phyloP scores from a whole-genome alignment of 805 yeast species.

The Kuraishia ogatae region DNA sequence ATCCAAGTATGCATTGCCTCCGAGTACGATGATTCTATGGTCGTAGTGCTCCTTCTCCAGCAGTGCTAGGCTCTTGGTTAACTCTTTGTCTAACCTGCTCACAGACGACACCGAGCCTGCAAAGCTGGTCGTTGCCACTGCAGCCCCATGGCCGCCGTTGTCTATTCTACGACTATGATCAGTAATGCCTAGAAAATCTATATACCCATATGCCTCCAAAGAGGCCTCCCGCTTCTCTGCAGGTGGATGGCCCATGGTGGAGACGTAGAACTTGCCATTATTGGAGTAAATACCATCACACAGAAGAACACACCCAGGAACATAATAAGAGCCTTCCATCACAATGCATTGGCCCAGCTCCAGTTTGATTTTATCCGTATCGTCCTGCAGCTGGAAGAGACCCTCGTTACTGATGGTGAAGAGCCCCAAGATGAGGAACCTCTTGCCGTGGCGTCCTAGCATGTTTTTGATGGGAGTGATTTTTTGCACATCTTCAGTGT shows the following conservation, averaged over 20 bases:
- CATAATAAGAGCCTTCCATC: conserved; percentile 55
- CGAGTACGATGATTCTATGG: conserved; percentile 62
- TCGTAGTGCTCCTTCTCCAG: conserved; percentile 48
- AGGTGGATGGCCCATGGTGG: conserved; percentile 79
- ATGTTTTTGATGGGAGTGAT: conserved; percentile 76
- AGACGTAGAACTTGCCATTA: conserved; percentile 63
- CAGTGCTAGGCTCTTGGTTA: conserved; percentile 43
- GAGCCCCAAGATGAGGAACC: conserved; percentile 74
- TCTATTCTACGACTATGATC: conserved; percentile 20
- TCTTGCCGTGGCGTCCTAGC: conserved; percentile 73
- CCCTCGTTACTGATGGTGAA: conserved; percentile 57
- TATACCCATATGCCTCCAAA: conserved; percentile 63
- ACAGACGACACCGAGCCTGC: conserved; percentile 5
- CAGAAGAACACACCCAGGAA: conserved; percentile 68
- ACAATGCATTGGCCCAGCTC: conserved; percentile 56
- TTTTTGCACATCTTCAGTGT: conserved; percentile 14
- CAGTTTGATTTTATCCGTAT: conserved; percentile 63
- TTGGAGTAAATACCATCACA: conserved; percentile 82
- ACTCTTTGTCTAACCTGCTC: conserved; percentile 51
- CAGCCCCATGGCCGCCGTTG: conserved; percentile 3
- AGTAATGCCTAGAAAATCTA: conserved; percentile 45
- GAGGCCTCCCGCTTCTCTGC: conserved; percentile 67
- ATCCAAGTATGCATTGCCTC: conserved; percentile 67
- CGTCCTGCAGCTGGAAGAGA: conserved; percentile 72
- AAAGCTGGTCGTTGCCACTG: neutral